Evolutionary conservation across 2,329 filamentous ascomycete species (phyloP), one percentile per base, ranked within the genome.

Genomic region (Tolypocladium amazonense): DNA sequence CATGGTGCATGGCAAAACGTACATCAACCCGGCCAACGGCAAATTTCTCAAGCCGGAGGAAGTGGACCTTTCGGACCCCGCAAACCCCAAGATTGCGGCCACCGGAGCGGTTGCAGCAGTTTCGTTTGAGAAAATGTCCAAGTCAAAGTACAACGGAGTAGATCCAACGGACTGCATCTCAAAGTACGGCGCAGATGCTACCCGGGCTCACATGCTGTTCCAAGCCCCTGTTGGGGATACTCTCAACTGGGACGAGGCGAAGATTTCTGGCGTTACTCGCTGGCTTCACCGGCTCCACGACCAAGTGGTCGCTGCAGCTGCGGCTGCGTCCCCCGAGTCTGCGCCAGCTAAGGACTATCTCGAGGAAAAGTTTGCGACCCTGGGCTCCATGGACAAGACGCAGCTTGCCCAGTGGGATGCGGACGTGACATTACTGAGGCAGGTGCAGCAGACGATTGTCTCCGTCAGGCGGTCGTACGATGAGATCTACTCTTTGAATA

Each of bases 1-100:
- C 20, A 96, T 96, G 92, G 92, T 96, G 0, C 91, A 96, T 66
- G 92, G 92, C 50, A 89, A 86, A 73, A 96, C 92, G 0, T 92
- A 85, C 65, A 84, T 85, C 1, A 85, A 96, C 68, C 89, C 91
- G 0, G 74, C 79, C 0, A 92, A 81, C 4, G 89, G 90, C 15
- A 84, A 84, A 54, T 95, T 95, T 72, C 77, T 96, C 30, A 87
- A 84, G 63, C 88, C 89, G 0, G 81, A 86, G 20, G 90, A 96
- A 71, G 79, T 96, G 18, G 86, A 92, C 63, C 66, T 87, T 5
- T 79, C 77, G 4, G 78, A 82, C 47, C 76, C 81, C 0, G 74
- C 77, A 0, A 74, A 76, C 15, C 88, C 88, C 1, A 77, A 78
- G 58, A 81, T 94, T n/a, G 78, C 78, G 23, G 79, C 81, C 0